phyloP scores from a whole-genome alignment of 1,284 basidiomycete species.

The Salmacisia buchloeana region DNA sequence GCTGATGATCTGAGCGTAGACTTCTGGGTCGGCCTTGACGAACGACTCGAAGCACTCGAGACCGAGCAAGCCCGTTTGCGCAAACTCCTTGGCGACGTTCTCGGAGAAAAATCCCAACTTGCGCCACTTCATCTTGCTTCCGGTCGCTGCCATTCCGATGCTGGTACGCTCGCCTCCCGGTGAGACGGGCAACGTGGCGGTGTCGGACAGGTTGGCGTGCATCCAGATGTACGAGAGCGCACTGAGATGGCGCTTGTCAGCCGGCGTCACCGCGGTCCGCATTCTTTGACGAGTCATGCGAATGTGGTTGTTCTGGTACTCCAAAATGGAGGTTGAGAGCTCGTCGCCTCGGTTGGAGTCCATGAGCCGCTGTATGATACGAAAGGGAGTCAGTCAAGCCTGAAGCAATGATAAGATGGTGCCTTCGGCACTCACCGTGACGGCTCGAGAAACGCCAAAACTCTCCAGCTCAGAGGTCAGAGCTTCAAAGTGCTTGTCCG shows the following conservation, averaged over 20 bases:
- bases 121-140: conserved; percentile 62
- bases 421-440: conserved; percentile 8
- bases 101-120: conserved; percentile 74
- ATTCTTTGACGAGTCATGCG: conserved; percentile 75
- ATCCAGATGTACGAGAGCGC: conserved; percentile 44
- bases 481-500: conserved; percentile 69
- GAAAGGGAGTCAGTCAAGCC: neutral
- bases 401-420: conserved; percentile 5
- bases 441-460: conserved; percentile 71
- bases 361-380: conserved; percentile 55
- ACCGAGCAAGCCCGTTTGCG: conserved; percentile 75
- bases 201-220: conserved; percentile 34
- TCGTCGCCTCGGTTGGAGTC: conserved; percentile 78
- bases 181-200: neutral
- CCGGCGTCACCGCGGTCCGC: conserved; percentile 60
- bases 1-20: conserved; percentile 68
- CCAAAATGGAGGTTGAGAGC: conserved; percentile 74
- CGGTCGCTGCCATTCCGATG: conserved; percentile 53
- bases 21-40: conserved; percentile 64
- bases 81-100: conserved; percentile 73
- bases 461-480: conserved; percentile 71
- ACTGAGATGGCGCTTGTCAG: conserved; percentile 38
- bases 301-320: conserved; percentile 84
- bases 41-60: conserved; percentile 67
- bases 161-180: conserved; percentile 5